Conservation (phyloP, 495 filamentous ascomycete genomes). For the Podospora bellae-mahoneyi region DNA sequence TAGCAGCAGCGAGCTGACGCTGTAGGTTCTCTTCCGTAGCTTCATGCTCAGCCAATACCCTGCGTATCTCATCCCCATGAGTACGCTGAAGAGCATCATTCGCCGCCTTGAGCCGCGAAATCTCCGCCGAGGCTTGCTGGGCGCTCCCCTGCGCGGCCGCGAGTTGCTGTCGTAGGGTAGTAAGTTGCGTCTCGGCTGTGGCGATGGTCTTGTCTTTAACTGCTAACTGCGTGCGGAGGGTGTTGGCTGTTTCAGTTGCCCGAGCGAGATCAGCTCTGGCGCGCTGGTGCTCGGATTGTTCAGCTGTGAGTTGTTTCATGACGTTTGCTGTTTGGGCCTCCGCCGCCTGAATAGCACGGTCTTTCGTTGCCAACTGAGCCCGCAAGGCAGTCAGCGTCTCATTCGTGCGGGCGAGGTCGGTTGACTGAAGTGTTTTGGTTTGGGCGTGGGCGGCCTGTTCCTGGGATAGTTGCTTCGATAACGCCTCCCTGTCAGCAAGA, state of each 20-base stretch:
- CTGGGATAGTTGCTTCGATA: slow-evolving; percentile 69
- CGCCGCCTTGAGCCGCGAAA: slow-evolving; percentile 59
- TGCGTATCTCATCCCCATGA: slow-evolving; percentile 9
- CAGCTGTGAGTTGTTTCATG: slow-evolving; percentile 63
- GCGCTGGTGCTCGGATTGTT: slow-evolving; percentile 63
- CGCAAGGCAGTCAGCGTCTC: slow-evolving; percentile 66
- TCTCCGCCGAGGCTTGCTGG: slow-evolving; percentile 53
- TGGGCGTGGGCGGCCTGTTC: slow-evolving; percentile 72
- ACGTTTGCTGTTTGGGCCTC: slow-evolving; percentile 60
- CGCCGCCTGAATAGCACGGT: slow-evolving; percentile 59
- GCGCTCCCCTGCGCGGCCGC: neutral
- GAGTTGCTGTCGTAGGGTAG: neutral
- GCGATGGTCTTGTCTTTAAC: slow-evolving; percentile 2
- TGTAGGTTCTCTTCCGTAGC: neutral
- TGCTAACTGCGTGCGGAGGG: neutral
- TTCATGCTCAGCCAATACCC: slow-evolving; percentile 2
- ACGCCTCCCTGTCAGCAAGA: slow-evolving; percentile 61
- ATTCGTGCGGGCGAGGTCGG: slow-evolving; percentile 63
- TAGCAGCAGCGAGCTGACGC: slow-evolving; percentile 11
- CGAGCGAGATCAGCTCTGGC: slow-evolving; percentile 25
- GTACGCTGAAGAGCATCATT: slow-evolving; percentile 67
- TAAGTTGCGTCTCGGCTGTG: neutral
- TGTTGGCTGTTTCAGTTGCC: neutral
- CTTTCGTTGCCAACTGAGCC: slow-evolving; percentile 64
- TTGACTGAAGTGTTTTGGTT: slow-evolving; percentile 61